Conservation (phyloP, 2,329 filamentous ascomycete genomes). For the Diaporthe caulivora region DNA sequence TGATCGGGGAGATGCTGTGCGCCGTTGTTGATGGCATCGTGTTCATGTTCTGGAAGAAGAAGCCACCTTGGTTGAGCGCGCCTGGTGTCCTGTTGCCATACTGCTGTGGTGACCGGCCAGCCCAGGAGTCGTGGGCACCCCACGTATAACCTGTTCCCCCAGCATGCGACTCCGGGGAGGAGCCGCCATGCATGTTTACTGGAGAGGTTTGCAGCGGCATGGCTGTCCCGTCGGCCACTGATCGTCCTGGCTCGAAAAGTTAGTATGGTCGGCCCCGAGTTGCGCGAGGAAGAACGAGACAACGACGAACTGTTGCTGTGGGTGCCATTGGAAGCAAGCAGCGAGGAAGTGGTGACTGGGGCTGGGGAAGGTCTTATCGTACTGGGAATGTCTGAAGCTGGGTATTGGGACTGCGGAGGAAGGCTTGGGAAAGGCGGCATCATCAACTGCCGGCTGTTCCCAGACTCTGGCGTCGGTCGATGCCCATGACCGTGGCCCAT, state of each 20-base stretch:
- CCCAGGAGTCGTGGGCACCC: conserved; percentile 37
- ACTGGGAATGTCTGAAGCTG: conserved; percentile 65
- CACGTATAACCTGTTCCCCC: conserved; percentile 39
- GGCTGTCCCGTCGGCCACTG: conserved; percentile 37
- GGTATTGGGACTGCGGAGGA: conserved; percentile 47
- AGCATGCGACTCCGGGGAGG: conserved; percentile 38
- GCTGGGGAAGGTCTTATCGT: conserved; percentile 51
- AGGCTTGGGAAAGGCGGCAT: conserved; percentile 60
- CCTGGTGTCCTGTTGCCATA: conserved; percentile 36
- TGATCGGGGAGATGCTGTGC: conserved; percentile 38
- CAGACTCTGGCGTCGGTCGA: conserved; percentile 34
- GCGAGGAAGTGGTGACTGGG: conserved; percentile 49
- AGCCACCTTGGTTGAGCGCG: conserved; percentile 31
- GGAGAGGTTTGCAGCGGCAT: conserved; percentile 39
- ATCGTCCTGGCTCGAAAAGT: conserved; percentile 35
- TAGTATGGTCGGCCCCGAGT: conserved; percentile 15
- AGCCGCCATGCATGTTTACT: conserved; percentile 37
- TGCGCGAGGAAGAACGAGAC: conserved; percentile 45
- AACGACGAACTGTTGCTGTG: conserved; percentile 49
- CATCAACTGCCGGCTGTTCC: conserved; percentile 35
- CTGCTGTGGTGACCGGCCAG: conserved; percentile 38
- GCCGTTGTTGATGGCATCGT: conserved; percentile 38
- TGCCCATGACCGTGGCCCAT: conserved; percentile 35
- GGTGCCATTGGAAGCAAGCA: conserved; percentile 59
- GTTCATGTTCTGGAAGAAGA: conserved; percentile 38